phyloP scores from a whole-genome alignment of 2,329 filamentous ascomycete species.

The Tolypocladium ophioglossoides region DNA sequence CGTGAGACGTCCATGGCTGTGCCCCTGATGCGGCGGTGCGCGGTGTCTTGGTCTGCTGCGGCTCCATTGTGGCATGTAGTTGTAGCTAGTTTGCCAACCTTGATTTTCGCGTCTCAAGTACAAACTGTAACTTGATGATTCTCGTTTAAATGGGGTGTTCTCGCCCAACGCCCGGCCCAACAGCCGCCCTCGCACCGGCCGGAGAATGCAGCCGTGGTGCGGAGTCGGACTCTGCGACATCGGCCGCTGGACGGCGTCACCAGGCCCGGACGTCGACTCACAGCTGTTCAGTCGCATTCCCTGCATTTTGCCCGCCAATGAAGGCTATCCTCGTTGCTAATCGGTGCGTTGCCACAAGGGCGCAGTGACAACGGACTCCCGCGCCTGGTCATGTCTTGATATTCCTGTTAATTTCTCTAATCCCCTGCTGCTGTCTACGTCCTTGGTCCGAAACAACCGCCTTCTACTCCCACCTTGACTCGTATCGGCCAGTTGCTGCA shows the following conservation, averaged over 20 bases:
- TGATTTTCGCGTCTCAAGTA: background rate
- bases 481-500: too few relatives aligned
- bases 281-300: too few relatives aligned
- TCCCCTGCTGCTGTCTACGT: too few relatives aligned
- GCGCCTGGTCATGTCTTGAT: too few relatives aligned
- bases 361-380: too few relatives aligned
- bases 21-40: background rate
- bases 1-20: slow-evolving; percentile 6
- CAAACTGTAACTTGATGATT: background rate
- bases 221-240: background rate
- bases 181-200: background rate
- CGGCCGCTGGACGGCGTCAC: background rate
- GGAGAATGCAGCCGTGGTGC: background rate
- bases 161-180: too few relatives aligned
- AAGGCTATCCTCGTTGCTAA: background rate
- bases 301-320: background rate
- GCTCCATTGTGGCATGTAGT: background rate
- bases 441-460: too few relatives aligned
- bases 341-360: background rate
- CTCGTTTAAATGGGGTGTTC: background rate
- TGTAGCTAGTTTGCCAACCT: background rate
- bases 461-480: too few relatives aligned
- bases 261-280: background rate
- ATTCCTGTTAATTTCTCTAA: too few relatives aligned
- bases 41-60: background rate